Conservation (phyloP, 352 stramenopile species). For the Thraustochytrium sp. region DNA sequence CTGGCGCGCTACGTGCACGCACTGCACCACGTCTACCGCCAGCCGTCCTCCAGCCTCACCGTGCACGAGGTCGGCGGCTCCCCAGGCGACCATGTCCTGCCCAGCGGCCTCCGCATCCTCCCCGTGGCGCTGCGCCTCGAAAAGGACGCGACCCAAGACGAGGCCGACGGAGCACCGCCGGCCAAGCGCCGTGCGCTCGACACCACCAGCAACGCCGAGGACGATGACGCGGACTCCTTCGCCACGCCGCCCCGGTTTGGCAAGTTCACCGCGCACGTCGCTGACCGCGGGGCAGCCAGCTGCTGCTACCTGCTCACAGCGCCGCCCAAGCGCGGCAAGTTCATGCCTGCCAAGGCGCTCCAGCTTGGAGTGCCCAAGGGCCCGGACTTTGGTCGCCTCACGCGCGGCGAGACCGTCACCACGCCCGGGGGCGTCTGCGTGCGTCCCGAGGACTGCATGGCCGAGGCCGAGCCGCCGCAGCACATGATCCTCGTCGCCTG, state of each 20-base stretch:
- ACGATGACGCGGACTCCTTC: neutral
- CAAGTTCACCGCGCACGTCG: neutral
- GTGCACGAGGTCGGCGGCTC: neutral
- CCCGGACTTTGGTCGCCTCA: conserved; percentile 37
- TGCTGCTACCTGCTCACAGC: neutral
- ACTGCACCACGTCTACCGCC: neutral
- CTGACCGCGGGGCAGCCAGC: neutral
- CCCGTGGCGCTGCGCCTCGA: neutral
- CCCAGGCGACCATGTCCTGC: neutral
- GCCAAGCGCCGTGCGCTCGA: neutral
- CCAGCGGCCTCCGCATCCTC: neutral
- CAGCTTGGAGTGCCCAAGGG: conserved; percentile 14
- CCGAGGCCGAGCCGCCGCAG: conserved; percentile 17
- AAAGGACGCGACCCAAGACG: neutral
- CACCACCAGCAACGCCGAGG: neutral
- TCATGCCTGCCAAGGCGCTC: conserved; percentile 10
- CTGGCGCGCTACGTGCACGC: neutral
- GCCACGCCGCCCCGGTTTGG: conserved; percentile 20
- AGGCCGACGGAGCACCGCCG: neutral
- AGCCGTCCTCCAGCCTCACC: neutral
- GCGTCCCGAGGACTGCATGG: conserved; percentile 33
- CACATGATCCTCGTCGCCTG: neutral
- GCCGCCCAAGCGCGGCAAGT: conserved; percentile 30
- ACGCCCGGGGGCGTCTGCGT: neutral
- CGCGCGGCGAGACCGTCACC: neutral